A percentile compares a stretch with the other conserved stretches of the same genome.
These are phyloP conservation scores for Schwanniomyces occidentalis DNA, from an alignment of 805 yeast species.

Conservation along the genomic window DNA sequence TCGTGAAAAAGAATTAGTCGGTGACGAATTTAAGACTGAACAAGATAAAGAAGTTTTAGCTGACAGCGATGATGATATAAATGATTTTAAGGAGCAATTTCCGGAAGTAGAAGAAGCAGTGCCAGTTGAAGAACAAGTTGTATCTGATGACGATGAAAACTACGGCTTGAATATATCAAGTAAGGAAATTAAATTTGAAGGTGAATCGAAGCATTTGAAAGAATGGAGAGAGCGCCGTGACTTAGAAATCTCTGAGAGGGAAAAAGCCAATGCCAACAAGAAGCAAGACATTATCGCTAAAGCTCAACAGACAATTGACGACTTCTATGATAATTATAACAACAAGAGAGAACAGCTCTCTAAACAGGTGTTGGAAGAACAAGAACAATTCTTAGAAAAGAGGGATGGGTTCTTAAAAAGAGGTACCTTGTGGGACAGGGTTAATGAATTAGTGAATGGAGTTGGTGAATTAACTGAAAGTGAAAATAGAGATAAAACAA, in stretches of 20 bases:
- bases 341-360: conserved; percentile 72
- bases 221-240: conserved; percentile 86
- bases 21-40: conserved; percentile 71
- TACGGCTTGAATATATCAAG: conserved; percentile 22
- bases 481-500: conserved; percentile 62
- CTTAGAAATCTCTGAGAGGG: conserved; percentile 77
- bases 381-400: conserved; percentile 66
- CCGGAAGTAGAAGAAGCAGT: conserved; percentile 52
- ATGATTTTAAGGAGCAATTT: conserved; percentile 63
- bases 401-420: conserved; percentile 63
- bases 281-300: conserved; percentile 66
- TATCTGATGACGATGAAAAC: conserved; percentile 38
- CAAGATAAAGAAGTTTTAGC: conserved; percentile 52
- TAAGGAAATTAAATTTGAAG: conserved; percentile 21
- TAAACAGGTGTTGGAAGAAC: conserved; percentile 63
- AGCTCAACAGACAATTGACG: conserved; percentile 84
- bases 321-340: conserved; percentile 89
- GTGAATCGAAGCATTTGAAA: conserved; percentile 51
- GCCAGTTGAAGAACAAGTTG: conserved; percentile 14
- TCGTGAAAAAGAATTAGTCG: conserved; percentile 67
- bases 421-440: conserved; percentile 62
- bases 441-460: conserved; percentile 49
- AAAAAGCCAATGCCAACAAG: conserved; percentile 63
- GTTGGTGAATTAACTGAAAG: conserved; percentile 43
- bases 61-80: conserved; percentile 45